phyloP scores from a whole-genome alignment of 805 yeast genomes.

The Peterozyma xylosa region DNA sequence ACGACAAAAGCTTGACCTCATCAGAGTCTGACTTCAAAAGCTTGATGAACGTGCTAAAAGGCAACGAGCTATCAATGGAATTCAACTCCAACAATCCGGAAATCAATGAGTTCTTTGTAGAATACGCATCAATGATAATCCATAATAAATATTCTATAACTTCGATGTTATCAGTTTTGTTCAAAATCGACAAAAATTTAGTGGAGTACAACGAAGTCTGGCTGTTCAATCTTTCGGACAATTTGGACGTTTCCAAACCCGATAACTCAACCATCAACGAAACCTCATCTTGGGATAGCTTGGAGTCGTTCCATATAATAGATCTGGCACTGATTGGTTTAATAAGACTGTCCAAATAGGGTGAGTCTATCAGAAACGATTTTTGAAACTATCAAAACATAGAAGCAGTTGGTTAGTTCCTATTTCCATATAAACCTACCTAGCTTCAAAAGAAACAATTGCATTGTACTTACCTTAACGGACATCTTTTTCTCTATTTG shows the following conservation, averaged over 20 bases:
- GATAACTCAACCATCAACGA: not conserved
- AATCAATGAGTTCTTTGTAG: not conserved
- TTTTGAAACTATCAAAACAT: not conserved
- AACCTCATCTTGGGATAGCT: slow-evolving; percentile 1
- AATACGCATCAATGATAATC: slow-evolving; percentile 17
- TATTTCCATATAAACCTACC: too few species aligned
- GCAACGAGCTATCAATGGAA: slow-evolving; percentile 34
- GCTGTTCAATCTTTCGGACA: not conserved
- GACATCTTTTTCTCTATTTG: too few species aligned
- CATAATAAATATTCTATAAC: slow-evolving; percentile 13
- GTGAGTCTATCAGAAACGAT: not conserved
- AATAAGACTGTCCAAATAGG: slow-evolving; percentile 2
- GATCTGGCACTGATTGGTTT: slow-evolving; percentile 2
- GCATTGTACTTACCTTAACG: too few species aligned
- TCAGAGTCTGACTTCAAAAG: slow-evolving; percentile 49
- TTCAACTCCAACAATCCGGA: slow-evolving; percentile 32
- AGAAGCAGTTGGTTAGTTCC: not conserved
- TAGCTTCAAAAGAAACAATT: too few species aligned
- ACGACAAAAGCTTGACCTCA: slow-evolving; percentile 45
- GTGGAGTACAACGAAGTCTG: slow-evolving; percentile 1
- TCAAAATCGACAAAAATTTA: slow-evolving; percentile 5
- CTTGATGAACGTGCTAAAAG: slow-evolving; percentile 44
- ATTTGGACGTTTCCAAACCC: not conserved
- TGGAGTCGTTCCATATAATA: not conserved
- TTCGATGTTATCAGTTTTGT: slow-evolving; percentile 1